These are phyloP conservation scores for Cladophialophora bantiana DNA, from an alignment of 2,329 filamentous ascomycete genomes.

Conservation along the genomic window DNA sequence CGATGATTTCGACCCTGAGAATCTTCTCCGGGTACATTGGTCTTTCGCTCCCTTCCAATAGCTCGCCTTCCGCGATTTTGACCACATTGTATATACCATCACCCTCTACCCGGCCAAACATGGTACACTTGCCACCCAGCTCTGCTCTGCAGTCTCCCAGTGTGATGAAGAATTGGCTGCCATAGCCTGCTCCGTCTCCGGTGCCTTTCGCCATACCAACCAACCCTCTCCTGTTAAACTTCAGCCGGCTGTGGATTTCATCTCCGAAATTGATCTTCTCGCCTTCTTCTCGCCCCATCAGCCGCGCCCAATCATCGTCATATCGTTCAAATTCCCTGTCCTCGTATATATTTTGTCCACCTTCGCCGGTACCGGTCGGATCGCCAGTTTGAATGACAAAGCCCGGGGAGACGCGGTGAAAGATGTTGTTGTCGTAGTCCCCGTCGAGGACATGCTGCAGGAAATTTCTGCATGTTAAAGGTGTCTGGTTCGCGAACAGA, in stretches of 20 bases:
- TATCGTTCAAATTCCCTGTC: conserved; percentile 59
- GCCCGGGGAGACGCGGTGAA: conserved; percentile 88
- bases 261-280: conserved; percentile 75
- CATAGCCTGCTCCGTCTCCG: conserved; percentile 70
- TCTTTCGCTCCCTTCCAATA: conserved; percentile 78
- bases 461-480: conserved; percentile 91
- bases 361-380: conserved; percentile 77
- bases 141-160: conserved; percentile 80
- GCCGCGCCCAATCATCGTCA: conserved; percentile 58
- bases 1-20: conserved; percentile 53
- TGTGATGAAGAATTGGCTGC: conserved; percentile 97
- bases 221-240: conserved; percentile 88
- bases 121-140: conserved; percentile 85
- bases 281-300: conserved; percentile 62
- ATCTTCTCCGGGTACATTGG: conserved; percentile 87
- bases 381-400: conserved; percentile 97
- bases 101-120: conserved; percentile 90
- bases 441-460: conserved; percentile 92
- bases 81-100: conserved; percentile 96
- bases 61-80: conserved; percentile 88
- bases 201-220: conserved; percentile 89
- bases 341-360: conserved; percentile 91
- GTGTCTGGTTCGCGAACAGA: conserved; percentile 93
- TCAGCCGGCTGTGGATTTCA: conserved; percentile 89
- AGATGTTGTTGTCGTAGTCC: conserved; percentile 92